Conservation (phyloP, 1,284 basidiomycete genomes). For the Heterobasidion parviporum region DNA sequence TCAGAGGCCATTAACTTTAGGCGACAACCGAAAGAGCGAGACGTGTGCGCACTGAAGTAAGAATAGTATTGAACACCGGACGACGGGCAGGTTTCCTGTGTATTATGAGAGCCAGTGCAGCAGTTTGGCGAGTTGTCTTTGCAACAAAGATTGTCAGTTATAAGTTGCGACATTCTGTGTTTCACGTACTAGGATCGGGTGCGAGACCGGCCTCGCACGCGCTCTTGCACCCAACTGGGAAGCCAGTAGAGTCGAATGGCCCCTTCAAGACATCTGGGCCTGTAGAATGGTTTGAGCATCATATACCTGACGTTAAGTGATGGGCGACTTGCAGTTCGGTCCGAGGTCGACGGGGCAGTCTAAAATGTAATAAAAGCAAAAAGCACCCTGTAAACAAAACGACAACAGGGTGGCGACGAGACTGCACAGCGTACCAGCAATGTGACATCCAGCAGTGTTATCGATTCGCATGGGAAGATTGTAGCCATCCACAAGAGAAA, state of each 20-base stretch:
- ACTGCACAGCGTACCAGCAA: slow-evolving; percentile 12
- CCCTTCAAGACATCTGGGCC: slow-evolving; percentile 45
- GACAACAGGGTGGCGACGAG: too few species aligned
- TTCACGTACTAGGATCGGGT: slow-evolving; percentile 28
- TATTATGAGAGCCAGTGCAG: slow-evolving; percentile 45
- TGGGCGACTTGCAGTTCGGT: neutral
- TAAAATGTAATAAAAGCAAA: slow-evolving; percentile 15
- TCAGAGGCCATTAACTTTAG: slow-evolving; percentile 33
- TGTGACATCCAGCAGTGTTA: slow-evolving; percentile 41
- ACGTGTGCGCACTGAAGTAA: slow-evolving; percentile 43
- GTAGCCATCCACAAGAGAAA: slow-evolving; percentile 14
- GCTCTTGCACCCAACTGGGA: slow-evolving; percentile 48
- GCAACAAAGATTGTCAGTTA: neutral
- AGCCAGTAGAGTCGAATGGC: slow-evolving; percentile 41
- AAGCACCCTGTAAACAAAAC: too few species aligned
- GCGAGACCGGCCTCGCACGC: slow-evolving; percentile 49
- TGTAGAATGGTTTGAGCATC: slow-evolving; percentile 12
- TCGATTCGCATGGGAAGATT: slow-evolving; percentile 51
- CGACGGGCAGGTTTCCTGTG: slow-evolving; percentile 41
- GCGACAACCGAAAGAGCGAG: slow-evolving; percentile 31
- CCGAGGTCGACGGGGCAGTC: slow-evolving; percentile 44
- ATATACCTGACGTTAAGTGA: neutral
- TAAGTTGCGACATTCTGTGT: neutral
- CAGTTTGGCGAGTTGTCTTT: slow-evolving; percentile 43
- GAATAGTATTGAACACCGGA: slow-evolving; percentile 41